Base-by-base conservation (phyloP, 1,284 basidiomycete genomes). In the Sporisorium scitamineum region DNA sequence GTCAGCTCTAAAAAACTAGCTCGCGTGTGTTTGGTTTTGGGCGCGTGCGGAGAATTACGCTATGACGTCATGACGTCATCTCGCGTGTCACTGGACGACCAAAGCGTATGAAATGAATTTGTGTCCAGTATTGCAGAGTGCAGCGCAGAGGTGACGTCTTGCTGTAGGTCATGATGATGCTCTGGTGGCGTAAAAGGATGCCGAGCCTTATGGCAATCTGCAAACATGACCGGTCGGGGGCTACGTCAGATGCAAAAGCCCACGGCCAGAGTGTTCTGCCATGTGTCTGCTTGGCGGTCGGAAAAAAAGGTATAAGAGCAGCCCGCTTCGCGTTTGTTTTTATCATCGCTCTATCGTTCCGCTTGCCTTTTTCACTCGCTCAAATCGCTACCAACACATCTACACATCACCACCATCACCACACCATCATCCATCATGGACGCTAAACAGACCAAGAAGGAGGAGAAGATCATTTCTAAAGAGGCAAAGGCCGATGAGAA, bases 41-140 rank as follows among this genome's bases (percentile, higher is more conserved):
- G n/a, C n/a, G n/a, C n/a, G n/a, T n/a, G n/a, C n/a, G 53, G 5
- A 32, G n/a, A 51, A 42, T 27, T 13, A 18, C 16, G 20, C 26
- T 14, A 60, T 66, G 66, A 69, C 66, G 52, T 69, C 60, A 70
- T 70, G 56, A 70, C 67, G 56, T 63, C 61, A 63, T 63, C 27
- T 50, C 39, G 51, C 51, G 52, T 52, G 50, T 13, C 50, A 34
- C n/a, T n/a, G 26, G 26, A 27, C 41, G 41, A n/a, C n/a, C n/a
- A n/a, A n/a, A n/a, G n/a, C n/a, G n/a, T n/a, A n/a, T n/a, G n/a
- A n/a, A n/a, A n/a, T n/a, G n/a, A n/a, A n/a, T n/a, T n/a, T n/a
- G n/a, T n/a, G n/a, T n/a, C n/a, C n/a, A n/a, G n/a, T n/a, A n/a
- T n/a, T n/a, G n/a, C n/a, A n/a, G n/a, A n/a, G n/a, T n/a, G n/a